Evolutionary conservation across 768 basidiomycete genomes (phyloP), one percentile per base, ranked within the genome.

Genomic region (Suillus americanus): DNA sequence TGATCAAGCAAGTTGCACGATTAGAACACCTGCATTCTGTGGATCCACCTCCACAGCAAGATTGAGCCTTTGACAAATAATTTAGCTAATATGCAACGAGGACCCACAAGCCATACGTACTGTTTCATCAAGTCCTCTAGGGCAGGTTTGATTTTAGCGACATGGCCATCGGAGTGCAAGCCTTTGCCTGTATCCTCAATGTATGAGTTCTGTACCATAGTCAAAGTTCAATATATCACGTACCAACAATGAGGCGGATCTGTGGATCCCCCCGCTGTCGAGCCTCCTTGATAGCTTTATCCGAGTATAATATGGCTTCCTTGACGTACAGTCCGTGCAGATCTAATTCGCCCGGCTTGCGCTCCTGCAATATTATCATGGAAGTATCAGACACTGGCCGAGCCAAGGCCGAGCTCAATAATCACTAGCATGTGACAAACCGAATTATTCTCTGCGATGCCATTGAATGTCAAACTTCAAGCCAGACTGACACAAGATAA

Each of bases 291-390:
- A 97, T 84, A 14, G 90, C 89, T 28, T 74, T 70, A 67, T 98
- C 96, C 2, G 86, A 88, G 61, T 83, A 83, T 50, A 83, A 79
- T 56, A 97, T 86, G 25, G 95, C 94, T 77, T 99, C 97, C 72
- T 94, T 94, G 66, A 97, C 95, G 75, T 93, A 97, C 4, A 99
- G 79, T 2, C 94, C 96, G 72, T 98, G 96, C 28, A 98, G 78
- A 75, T 98, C 93, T 53, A 97, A 79, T 74, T 95, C 91, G 2
- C 89, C 91, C 0, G 83, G 83, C 64, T 84, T 75, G 60, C 89
- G 88, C 65, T 91, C 87, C 85, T 89, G 30, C 30, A 3, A 30
- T 30, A 70, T 50, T 67, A 8, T 25, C 20, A 30, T 14, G 12
- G 37, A 57, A 38, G 16, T 5, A 57, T 57, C 18, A 57, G 38